Evolutionary conservation across 2,329 filamentous ascomycete species (phyloP), one percentile per base, ranked within the genome.

Genomic region (Calonectria hawksworthii): DNA sequence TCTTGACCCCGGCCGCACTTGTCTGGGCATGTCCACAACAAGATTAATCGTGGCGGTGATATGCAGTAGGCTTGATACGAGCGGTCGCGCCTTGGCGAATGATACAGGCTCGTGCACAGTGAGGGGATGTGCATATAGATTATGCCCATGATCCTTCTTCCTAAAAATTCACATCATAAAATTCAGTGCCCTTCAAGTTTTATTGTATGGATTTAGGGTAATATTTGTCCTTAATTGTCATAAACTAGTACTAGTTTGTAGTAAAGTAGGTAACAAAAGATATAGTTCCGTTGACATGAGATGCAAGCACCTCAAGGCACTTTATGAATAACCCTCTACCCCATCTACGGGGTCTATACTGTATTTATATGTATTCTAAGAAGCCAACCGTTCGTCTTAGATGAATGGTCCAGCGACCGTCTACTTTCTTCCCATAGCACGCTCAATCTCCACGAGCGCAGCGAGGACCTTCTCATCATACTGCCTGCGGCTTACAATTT

Each of bases 401-500:
- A 34, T 56, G 2, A 7, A 34, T 21, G 11, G 41, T 7, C 41
- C 2, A 21, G 7, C 9, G 8, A 23, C 11, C 16, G 2, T 23
- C 10, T 65, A 81, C 47, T 75, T 56, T 68, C 76, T 72, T 18
- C 76, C 72, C 79, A 82, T 74, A 0, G 81, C 81, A 2, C 72
- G 74, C 56, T 82, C 81, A 41, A 82, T 79, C 47, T 80, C 75
- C 5, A 56, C 74, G 21, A 82, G 67, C 3, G 81, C 81, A 38
- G 81, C 79, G 23, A 83, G 75, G 4, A 83, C 80, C 76, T 83
- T 83, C 38, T 84, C 82, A 32, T 84, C 82, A 5, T 83, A 75
- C n/a, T 81, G 78, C 7, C 82, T 77, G 63, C 81, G 67, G 0
- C 82, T 81, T 9, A 84, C 75, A 3, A 84, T 21, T 44, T 84